A percentile compares a stretch with the other conserved stretches of the same genome.
Conservation (phyloP, 257 asterid genomes). For the Gynochthodes officinalis region DNA sequence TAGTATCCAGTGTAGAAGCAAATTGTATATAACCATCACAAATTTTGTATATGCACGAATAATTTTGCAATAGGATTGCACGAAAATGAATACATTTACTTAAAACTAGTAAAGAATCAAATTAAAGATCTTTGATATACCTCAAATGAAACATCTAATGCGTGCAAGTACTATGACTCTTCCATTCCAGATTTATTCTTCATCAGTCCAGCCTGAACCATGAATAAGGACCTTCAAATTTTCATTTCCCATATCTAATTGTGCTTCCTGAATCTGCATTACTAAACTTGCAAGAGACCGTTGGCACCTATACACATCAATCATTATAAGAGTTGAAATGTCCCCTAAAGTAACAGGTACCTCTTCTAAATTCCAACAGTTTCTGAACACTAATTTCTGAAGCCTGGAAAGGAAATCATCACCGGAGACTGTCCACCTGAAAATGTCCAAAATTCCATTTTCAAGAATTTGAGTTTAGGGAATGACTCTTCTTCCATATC, state of each 20-base stretch:
- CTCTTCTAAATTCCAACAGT: slow-evolving; percentile 13
- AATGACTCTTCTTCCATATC: slow-evolving; percentile 20
- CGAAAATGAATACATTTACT: no score
- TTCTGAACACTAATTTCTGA: slow-evolving; percentile 24
- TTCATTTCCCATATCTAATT: slow-evolving; percentile 22
- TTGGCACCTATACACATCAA: slow-evolving; percentile 24
- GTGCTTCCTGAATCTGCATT: slow-evolving; percentile 26
- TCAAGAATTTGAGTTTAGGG: slow-evolving; percentile 6
- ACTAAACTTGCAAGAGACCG: slow-evolving; percentile 12
- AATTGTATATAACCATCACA: no score
- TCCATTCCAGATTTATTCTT: not conserved
- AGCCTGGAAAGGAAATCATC: slow-evolving; percentile 21
- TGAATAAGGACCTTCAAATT: slow-evolving; percentile 13
- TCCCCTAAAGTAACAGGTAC: slow-evolving; percentile 27
- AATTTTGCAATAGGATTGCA: no score
- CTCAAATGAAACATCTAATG: no score
- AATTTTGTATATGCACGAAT: no score
- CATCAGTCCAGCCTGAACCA: not conserved
- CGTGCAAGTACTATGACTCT: no score
- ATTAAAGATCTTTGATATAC: no score
- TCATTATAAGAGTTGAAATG: slow-evolving; percentile 20
- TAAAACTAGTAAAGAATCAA: no score
- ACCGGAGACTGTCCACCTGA: slow-evolving; percentile 2
- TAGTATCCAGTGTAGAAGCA: no score
- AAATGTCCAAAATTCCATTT: not conserved